Evolutionary conservation across 169 alveolate genomes (phyloP).

Genomic region (Cyclospora cayetanensis): DNA sequence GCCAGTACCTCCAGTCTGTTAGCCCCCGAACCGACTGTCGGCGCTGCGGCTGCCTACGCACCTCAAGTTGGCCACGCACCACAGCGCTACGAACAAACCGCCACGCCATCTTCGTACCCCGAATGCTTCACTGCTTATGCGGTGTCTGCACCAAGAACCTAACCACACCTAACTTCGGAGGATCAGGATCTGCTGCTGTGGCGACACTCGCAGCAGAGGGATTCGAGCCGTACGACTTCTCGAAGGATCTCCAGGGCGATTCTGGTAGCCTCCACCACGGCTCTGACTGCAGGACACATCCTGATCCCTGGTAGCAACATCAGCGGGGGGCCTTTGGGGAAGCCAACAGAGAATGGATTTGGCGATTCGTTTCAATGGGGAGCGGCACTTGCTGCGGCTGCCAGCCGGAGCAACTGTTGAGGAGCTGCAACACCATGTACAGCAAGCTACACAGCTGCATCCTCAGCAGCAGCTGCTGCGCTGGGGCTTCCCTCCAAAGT

Average conservation of each 20-base stretch:
- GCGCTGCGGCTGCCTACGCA: background rate
- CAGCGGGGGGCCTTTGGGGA: background rate
- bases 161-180: too few relatives aligned
- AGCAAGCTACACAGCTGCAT: background rate
- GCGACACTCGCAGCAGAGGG: background rate
- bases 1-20: background rate
- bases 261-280: background rate
- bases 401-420: background rate
- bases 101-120: too few relatives aligned
- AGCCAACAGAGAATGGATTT: background rate
- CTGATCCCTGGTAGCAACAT: too few relatives aligned
- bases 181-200: too few relatives aligned
- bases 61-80: too few relatives aligned
- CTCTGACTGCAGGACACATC: too few relatives aligned
- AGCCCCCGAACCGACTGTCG: background rate
- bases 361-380: background rate
- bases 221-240: background rate
- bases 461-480: background rate
- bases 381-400: background rate
- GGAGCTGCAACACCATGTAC: background rate
- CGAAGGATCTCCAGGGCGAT: background rate
- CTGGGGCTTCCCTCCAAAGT: conserved; percentile 31
- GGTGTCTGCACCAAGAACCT: background rate
- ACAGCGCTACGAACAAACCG: too few relatives aligned
- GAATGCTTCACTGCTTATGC: background rate